These are phyloP conservation scores for Neofusicoccum laricinum DNA, from an alignment of 2,329 filamentous ascomycete genomes.

Conservation along the genomic window DNA sequence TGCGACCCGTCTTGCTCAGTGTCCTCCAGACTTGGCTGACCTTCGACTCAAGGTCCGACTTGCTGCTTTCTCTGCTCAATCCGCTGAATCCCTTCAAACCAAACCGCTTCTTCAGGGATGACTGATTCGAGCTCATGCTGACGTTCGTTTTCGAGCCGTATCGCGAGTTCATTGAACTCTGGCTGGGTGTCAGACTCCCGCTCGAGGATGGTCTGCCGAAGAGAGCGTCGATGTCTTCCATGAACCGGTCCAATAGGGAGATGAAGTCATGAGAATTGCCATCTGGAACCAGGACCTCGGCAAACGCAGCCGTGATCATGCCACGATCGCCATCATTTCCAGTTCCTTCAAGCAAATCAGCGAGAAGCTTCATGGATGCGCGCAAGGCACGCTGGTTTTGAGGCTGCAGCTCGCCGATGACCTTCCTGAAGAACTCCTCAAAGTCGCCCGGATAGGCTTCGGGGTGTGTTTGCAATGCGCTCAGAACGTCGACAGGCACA, in stretches of 20 bases:
- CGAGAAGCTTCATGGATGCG: slow-evolving; percentile 78
- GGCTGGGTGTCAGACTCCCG: slow-evolving; percentile 45
- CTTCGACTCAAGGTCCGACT: slow-evolving; percentile 64
- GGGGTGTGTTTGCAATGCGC: slow-evolving; percentile 65
- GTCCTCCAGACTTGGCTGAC: slow-evolving; percentile 79
- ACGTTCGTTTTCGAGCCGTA: slow-evolving; percentile 62
- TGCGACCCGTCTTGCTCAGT: slow-evolving; percentile 74
- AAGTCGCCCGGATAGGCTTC: slow-evolving; percentile 69
- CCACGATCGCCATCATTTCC: slow-evolving; percentile 89
- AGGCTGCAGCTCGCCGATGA: slow-evolving; percentile 52
- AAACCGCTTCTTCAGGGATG: slow-evolving; percentile 80
- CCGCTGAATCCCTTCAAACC: slow-evolving; percentile 62
- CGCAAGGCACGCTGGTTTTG: slow-evolving; percentile 74
- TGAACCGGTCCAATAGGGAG: slow-evolving; percentile 80
- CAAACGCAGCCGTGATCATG: slow-evolving; percentile 82
- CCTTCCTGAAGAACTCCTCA: slow-evolving; percentile 55
- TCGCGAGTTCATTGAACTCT: slow-evolving; percentile 58
- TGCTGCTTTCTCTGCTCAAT: slow-evolving; percentile 76
- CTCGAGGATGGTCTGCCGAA: slow-evolving; percentile 63
- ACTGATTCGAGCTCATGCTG: slow-evolving; percentile 76
- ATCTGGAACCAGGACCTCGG: slow-evolving; percentile 77
- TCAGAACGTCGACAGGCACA: slow-evolving; percentile 68
- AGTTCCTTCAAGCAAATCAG: slow-evolving; percentile 84
- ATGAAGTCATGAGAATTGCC: slow-evolving; percentile 79
- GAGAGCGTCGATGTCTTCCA: slow-evolving; percentile 85